These are phyloP conservation scores for Geotrichum cucujoidarum DNA, from an alignment of 1,139 yeast genomes.

Conservation along the genomic window DNA sequence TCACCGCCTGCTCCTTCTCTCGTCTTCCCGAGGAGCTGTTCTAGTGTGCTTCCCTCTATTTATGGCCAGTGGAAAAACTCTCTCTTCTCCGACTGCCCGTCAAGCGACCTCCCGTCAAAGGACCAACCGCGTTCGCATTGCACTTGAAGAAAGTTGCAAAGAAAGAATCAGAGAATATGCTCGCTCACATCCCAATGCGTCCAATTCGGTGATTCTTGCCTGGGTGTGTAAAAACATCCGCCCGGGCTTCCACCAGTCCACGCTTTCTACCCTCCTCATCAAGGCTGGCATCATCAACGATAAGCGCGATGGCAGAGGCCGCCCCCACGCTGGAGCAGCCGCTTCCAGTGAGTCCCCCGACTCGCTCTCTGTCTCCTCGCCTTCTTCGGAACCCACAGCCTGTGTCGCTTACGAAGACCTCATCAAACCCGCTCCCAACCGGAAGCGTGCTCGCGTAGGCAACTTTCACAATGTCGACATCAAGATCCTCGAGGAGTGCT, in stretches of 20 bases:
- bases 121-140: neutral
- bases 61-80: neutral
- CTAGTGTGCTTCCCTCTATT: too few species aligned
- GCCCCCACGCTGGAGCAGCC: neutral
- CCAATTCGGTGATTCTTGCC: conserved; percentile 3
- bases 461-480: neutral
- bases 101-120: neutral
- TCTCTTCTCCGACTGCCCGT: neutral
- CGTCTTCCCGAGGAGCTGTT: too few species aligned
- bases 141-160: neutral
- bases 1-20: too few species aligned
- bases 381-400: neutral
- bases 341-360: neutral
- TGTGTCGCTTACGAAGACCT: neutral
- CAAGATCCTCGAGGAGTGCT: neutral
- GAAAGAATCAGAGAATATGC: conserved; percentile 4
- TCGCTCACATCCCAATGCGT: neutral
- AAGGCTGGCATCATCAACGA: conserved; percentile 1
- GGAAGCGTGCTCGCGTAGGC: neutral
- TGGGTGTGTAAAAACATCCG: conserved; percentile 2
- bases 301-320: conserved; percentile 2
- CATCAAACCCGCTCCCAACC: neutral
- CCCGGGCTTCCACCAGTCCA: conserved; percentile 8
- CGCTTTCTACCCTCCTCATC: conserved; percentile 7
- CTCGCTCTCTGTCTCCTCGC: neutral